Base-by-base conservation (phyloP, 23 red algal genomes). In the Gracilaria caudata region DNA sequence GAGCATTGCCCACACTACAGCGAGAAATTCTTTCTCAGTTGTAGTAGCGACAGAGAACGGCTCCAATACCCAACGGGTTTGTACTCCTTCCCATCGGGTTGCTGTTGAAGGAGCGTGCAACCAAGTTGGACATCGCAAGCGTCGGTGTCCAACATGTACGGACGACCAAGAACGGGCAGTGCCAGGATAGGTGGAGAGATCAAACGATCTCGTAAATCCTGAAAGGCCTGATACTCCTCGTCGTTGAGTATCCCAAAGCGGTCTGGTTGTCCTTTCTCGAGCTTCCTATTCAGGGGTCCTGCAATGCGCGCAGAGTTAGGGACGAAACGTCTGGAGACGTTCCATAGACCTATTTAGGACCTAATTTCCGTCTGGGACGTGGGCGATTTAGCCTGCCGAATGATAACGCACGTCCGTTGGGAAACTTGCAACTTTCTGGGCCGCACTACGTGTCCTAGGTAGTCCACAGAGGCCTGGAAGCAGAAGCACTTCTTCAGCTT, bases 11-110 rank as follows among this genome's bases (percentile, higher is more conserved):
- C 81, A 85, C 20, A 85, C 63, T 11, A 85, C 61, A 7, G 36
- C 81, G 26, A 85, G 56, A 34, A 7, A 85, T 57, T 85, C 81
- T 53, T 56, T 68, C 61, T 73, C 9, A 5, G 59, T 74, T 34
- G 59, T 7, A 36, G 38, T 54, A 38, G 16, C 9, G 17, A 33
- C 11, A 85, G 61, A 5, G 56, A 6, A 6, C 61, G 7, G 25
- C 58, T 68, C 61, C 64, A 85, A 34, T 85, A 85, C 7, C 59
- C 58, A 29, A 73, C 32, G 6, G 81, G 81, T 77, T 21, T 35
- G n/a, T n/a, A n/a, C 20, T 75, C 23, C 19, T 58, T 26, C 23
- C 49, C 71, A 66, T 60, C 70, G 44, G 16, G 72, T 12, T 89
- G 51, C 36, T 78, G 4, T 26, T 89, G 49, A 19, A 53, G 7